Evolutionary conservation across 2,329 filamentous ascomycete genomes (phyloP), one percentile per base, ranked within the genome.

Genomic region (Tolypocladium endophyticum): DNA sequence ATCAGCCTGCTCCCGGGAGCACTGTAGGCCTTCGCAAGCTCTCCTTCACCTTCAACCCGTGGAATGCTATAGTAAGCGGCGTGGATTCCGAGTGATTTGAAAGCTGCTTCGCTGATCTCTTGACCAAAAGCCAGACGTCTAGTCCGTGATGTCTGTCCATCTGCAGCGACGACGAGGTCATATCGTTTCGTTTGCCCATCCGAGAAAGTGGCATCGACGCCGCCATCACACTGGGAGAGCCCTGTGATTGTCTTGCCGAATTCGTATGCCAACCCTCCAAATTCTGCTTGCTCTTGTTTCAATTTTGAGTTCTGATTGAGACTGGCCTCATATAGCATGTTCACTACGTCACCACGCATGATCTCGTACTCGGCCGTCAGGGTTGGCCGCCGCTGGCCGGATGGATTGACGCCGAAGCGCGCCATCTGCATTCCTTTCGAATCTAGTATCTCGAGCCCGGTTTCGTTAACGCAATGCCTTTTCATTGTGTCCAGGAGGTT

Each of bases 351-450:
- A 1, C 79, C 80, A 2, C 82, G 73, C 74, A 85, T 79, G 56
- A 86, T 80, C 69, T 86, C 83, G 62, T 75, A 84, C 60, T 85
- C 81, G 58, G 75, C 77, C 1, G 79, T 81, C 38, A 82, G 67
- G 4, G 66, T 68, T 63, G 80, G 77, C 33, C 63, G 64, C 0
- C 77, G 76, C 57, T 73, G 67, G 16, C 76, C 79, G 0, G 74
- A 69, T 38, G 25, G 23, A 28, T 16, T 39, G 14, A 39, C 36
- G 36, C 36, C 9, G 9, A 39, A 39, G 36, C 11, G 14, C 14
- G 36, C 36, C 9, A 39, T 39, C 9, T 3, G 9, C 8, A 12
- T 39, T 16, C 36, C 36, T 3, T 12, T 16, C 9, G 36, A 11
- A 39, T 39, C 36, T 14, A 39, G 3, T 3, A 39, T 16, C 36